Base-by-base conservation (phyloP, 345 rosid species). In the Draba incana region DNA sequence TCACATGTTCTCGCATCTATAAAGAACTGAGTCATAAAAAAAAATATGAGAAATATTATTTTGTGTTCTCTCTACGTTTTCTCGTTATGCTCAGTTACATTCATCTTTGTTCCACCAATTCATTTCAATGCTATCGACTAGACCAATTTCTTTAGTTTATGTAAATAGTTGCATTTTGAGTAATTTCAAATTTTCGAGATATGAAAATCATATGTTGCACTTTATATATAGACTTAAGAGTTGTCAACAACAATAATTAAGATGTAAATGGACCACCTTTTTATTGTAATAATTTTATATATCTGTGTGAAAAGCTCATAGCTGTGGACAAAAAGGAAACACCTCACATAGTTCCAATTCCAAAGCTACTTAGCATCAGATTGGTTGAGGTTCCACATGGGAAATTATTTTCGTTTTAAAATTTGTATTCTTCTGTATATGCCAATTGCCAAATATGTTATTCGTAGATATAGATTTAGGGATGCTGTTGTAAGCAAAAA, bases 351-450 rank as follows among this genome's bases (percentile, higher is more conserved):
- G 35, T 44, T 59, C 49, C 62, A 74, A 44, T n/a, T n/a, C n/a
- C n/a, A n/a, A 52, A 48, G 42, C 61, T 41, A 49, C 64, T 60
- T 73, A 43, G 14, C 31, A 73, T 72, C 57, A 38, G n/a, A 58
- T 33, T 66, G 62, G 62, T 66, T 58, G 72, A 65, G 61, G 42
- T 73, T 66, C 62, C 77, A 73, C 77, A 58, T 73, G 77, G 56
- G 47, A 57, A 27, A 24, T 33, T 67, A 12, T 31, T 5, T 31
- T 5, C 2, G 35, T 31, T 5, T 31, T 31, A 30, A 23, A 37
- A 14, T 57, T 4, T 58, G 66, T 20, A 39, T 10, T 42, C 50
- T 57, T 65, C 38, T 72, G 5, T 15, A 47, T 30, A 65, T 12
- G 38, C 25, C 35, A 57, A 13, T 57, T 12, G 38, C 25, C 35